phyloP scores from a whole-genome alignment of 257 asterid genomes.

The Solanum ossicruentum region DNA sequence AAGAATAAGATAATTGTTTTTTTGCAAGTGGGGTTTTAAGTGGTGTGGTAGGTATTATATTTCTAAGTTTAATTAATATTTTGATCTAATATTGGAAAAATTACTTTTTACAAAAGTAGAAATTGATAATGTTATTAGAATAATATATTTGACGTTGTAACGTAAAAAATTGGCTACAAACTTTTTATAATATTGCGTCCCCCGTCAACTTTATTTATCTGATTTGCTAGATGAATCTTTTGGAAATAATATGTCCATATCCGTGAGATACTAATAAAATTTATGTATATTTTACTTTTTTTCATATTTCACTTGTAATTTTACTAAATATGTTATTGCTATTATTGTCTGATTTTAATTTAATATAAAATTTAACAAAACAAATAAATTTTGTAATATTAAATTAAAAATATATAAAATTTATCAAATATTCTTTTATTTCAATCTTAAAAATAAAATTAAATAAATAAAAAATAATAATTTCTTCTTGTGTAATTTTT shows the following conservation, averaged over 20 bases:
- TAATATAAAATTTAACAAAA: not conserved
- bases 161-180: not conserved
- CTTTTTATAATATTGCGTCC: not conserved
- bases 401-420: not conserved
- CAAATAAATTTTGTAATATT: accelerated
- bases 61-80: not conserved
- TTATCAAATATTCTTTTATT: not conserved
- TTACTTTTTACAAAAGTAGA: not conserved
- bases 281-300: no score
- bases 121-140: not conserved
- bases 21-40: not conserved
- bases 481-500: no score
- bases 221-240: not conserved
- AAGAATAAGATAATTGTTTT: not conserved
- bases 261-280: no score
- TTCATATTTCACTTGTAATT: no score
- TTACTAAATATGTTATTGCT: no score
- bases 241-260: no score
- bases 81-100: not conserved
- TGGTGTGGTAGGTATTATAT: not conserved
- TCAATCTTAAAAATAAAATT: not conserved
- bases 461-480: no score
- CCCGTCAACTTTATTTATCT: not conserved
- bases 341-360: accelerated
- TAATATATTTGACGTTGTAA: not conserved